These are phyloP conservation scores for Tulasnella sp. DNA, from an alignment of 768 basidiomycete species.

Conservation along the genomic window DNA sequence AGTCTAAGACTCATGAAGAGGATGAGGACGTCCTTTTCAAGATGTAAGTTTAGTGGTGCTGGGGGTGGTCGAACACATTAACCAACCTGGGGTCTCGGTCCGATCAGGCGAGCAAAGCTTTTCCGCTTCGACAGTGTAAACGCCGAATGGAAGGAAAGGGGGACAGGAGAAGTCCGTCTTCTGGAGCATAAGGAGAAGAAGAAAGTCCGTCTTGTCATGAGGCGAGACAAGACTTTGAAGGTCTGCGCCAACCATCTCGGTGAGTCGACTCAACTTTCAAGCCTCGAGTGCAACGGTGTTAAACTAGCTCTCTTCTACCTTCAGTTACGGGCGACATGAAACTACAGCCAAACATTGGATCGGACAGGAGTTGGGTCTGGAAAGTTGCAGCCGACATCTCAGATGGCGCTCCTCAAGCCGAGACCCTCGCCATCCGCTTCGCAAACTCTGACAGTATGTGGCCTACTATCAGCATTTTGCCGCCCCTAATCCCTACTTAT, in stretches of 20 bases:
- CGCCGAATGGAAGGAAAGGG: constrained; percentile 97
- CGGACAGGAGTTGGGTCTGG: constrained; percentile 99
- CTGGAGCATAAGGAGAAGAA: constrained; percentile 85
- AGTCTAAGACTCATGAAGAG: constrained; percentile 93
- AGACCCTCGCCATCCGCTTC: constrained; percentile 98
- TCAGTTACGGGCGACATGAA: constrained; percentile 87
- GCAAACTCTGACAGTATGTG: constrained; percentile 91
- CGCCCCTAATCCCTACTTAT: not conserved
- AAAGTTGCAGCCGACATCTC: constrained; percentile 95
- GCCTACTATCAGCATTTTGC: not conserved
- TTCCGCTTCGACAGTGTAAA: constrained; percentile 84
- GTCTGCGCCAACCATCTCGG: constrained; percentile 98
- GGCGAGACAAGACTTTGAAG: constrained; percentile 99
- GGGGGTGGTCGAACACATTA: constrained; percentile 9
- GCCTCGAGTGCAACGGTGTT: not conserved
- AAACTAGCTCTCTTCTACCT: not conserved
- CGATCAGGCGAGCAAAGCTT: constrained; percentile 88
- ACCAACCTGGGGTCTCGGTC: constrained; percentile 20
- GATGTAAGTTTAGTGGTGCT: constrained; percentile 65
- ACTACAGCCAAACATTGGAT: constrained; percentile 96
- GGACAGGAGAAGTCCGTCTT: constrained; percentile 93
- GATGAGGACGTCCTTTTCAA: constrained; percentile 93
- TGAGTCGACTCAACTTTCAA: constrained; percentile 47
- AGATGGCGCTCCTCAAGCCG: constrained; percentile 84
- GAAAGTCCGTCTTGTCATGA: constrained; percentile 96